phyloP scores from a whole-genome alignment of 1,284 basidiomycete genomes.

The Pholiota adiposa region DNA sequence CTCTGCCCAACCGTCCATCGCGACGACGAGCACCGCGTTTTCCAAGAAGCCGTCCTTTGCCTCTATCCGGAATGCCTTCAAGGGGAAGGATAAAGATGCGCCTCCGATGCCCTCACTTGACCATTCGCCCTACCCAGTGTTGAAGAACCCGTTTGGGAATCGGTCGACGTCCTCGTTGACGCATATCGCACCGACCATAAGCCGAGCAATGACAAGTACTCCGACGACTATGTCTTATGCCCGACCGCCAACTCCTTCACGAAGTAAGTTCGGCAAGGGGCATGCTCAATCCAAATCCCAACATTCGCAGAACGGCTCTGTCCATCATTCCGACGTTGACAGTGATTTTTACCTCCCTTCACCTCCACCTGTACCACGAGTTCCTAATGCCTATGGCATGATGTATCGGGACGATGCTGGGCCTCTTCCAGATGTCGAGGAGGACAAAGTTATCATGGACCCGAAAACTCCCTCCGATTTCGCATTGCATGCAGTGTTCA shows the following conservation, averaged over 20 bases:
- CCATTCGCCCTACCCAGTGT: conserved; percentile 63
- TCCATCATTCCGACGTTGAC: conserved; percentile 73
- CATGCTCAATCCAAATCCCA: conserved; percentile 68
- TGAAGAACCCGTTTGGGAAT: conserved; percentile 76
- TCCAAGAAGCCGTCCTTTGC: conserved; percentile 86
- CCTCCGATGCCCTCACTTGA: conserved; percentile 74
- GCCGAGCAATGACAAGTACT: conserved; percentile 33
- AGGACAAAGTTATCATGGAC: conserved; percentile 67
- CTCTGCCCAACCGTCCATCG: conserved; percentile 70
- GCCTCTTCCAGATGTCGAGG: conserved; percentile 55
- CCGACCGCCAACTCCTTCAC: conserved; percentile 68
- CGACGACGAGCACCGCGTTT: conserved; percentile 53
- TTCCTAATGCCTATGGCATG: conserved; percentile 62
- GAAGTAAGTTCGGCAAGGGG: conserved; percentile 50
- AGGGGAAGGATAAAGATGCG: conserved; percentile 57
- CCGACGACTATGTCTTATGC: conserved; percentile 39
- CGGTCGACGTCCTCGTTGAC: conserved; percentile 76
- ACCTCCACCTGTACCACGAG: conserved; percentile 76
- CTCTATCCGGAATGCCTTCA: conserved; percentile 89
- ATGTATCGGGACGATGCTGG: conserved; percentile 54
- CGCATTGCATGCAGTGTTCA: conserved; percentile 85
- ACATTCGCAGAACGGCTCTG: conserved; percentile 74
- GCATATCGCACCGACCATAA: conserved; percentile 31
- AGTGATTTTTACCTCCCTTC: conserved; percentile 65
- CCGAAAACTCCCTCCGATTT: conserved; percentile 85